Evolutionary conservation across 2,329 filamentous ascomycete species (phyloP).

Genomic region (Penicillium griseofulvum): DNA sequence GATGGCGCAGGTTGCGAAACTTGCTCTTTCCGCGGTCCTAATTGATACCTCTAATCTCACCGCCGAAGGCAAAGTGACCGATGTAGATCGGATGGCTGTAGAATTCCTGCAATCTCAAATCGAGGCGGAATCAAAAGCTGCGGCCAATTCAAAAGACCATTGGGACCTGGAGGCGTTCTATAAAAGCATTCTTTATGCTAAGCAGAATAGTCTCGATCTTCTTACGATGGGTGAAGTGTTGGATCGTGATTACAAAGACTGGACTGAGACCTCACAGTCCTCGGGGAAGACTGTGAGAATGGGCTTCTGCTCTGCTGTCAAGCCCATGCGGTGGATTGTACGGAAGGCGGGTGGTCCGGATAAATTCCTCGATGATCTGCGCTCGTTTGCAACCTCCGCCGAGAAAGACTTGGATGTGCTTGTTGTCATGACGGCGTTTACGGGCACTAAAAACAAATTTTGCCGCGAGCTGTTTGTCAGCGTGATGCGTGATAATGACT

Average conservation of each 20-base stretch:
- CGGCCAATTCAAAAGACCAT: constrained; percentile 8
- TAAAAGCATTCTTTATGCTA: constrained; percentile 52
- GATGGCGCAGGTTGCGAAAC: constrained; percentile 35
- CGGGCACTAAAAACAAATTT: constrained; percentile 44
- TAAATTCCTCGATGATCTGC: constrained; percentile 44
- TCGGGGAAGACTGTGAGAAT: constrained; percentile 43
- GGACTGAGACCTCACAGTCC: constrained; percentile 46
- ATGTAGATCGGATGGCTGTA: constrained; percentile 51
- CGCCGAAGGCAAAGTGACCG: constrained; percentile 44
- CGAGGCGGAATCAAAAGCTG: constrained; percentile 13
- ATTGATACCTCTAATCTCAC: constrained; percentile 47
- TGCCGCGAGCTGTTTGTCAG: constrained; percentile 54
- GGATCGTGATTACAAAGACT: constrained; percentile 63
- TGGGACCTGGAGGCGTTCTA: constrained; percentile 54
- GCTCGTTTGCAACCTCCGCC: constrained; percentile 46
- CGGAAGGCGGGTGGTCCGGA: constrained; percentile 43
- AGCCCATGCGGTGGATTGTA: constrained; percentile 53
- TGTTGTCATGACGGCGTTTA: constrained; percentile 60
- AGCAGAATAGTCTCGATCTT: constrained; percentile 53
- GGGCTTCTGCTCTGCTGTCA: constrained; percentile 60
- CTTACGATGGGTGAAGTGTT: constrained; percentile 57
- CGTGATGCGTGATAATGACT: constrained; percentile 38
- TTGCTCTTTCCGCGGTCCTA: constrained; percentile 44
- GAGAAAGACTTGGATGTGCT: constrained; percentile 52
- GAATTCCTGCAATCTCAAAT: constrained; percentile 54